Percentiles rank a stretch among this genome's conserved stretches.
phyloP scores from a whole-genome alignment of 352 stramenopile species.

The Phytopythium chamaehyphon region DNA sequence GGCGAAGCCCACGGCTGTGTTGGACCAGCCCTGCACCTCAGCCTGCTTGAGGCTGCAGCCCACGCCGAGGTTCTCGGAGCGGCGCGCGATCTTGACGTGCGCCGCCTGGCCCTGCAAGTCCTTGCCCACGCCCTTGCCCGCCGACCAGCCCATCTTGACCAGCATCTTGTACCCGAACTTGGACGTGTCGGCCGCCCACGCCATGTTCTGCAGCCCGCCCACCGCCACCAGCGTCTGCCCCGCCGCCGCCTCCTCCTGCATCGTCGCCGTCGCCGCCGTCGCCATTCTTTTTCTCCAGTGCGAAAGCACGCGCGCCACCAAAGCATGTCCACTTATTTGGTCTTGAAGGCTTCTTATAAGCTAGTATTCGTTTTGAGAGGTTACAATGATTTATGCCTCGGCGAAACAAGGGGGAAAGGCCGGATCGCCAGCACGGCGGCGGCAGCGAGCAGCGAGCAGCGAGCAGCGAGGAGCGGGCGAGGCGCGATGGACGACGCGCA shows the following conservation, averaged over 20 bases:
- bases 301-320: neutral
- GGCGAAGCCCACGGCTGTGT: constrained; percentile 72
- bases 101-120: constrained; percentile 86
- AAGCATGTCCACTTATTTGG: too few species aligned
- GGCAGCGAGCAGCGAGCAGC: neutral
- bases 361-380: too few species aligned
- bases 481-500: constrained; percentile 59
- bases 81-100: constrained; percentile 85
- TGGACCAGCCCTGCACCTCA: constrained; percentile 85
- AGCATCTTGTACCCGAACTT: constrained; percentile 96
- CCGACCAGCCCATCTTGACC: constrained; percentile 95
- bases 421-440: neutral
- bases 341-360: too few species aligned
- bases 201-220: constrained; percentile 86
- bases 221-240: constrained; percentile 75
- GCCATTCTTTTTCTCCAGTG: constrained; percentile 18
- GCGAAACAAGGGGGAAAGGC: too few species aligned
- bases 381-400: too few species aligned
- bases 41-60: constrained; percentile 88
- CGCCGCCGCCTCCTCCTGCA: constrained; percentile 11
- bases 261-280: constrained; percentile 13
- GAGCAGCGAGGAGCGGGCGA: neutral
- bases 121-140: constrained; percentile 92
- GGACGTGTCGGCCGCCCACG: constrained; percentile 82
- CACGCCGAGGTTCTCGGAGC: constrained; percentile 88